These are phyloP conservation scores for Colletotrichum caudatum DNA, from an alignment of 2,329 filamentous ascomycete genomes.

Conservation along the genomic window DNA sequence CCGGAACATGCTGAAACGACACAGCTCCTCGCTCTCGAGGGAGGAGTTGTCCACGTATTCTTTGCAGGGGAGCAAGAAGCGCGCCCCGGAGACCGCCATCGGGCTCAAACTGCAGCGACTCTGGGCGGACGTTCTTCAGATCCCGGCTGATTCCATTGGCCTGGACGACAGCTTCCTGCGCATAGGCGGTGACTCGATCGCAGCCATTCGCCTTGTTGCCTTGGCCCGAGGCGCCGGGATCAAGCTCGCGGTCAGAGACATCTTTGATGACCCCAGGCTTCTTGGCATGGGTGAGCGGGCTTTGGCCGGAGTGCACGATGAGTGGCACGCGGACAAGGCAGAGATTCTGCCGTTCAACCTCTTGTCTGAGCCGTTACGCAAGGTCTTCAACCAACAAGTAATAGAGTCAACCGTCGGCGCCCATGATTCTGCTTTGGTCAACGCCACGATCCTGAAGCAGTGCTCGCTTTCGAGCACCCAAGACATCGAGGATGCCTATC, in stretches of 20 bases:
- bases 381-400: too few relatives aligned
- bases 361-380: not conserved
- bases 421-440: too few relatives aligned
- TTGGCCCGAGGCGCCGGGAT: conserved; percentile 29
- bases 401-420: too few relatives aligned
- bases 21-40: not conserved
- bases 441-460: not conserved
- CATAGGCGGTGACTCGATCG: conserved; percentile 62
- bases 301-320: not conserved
- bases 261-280: conserved; percentile 43
- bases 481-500: conserved; percentile 51
- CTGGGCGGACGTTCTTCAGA: conserved; percentile 49
- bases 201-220: conserved; percentile 20
- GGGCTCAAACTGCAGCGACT: conserved; percentile 34
- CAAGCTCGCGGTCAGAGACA: conserved; percentile 33
- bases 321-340: not conserved
- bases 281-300: conserved; percentile 11
- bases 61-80: not conserved
- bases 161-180: conserved; percentile 54
- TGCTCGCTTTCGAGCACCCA: conserved; percentile 26
- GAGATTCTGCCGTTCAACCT: conserved; percentile 7
- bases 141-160: conserved; percentile 4
- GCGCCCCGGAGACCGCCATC: conserved; percentile 11
- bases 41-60: conserved; percentile 7
- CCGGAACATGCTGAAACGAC: conserved; percentile 19